Evolutionary conservation across 78 protist species (phyloP).

Genomic region (Creolimax fragrantissima): DNA sequence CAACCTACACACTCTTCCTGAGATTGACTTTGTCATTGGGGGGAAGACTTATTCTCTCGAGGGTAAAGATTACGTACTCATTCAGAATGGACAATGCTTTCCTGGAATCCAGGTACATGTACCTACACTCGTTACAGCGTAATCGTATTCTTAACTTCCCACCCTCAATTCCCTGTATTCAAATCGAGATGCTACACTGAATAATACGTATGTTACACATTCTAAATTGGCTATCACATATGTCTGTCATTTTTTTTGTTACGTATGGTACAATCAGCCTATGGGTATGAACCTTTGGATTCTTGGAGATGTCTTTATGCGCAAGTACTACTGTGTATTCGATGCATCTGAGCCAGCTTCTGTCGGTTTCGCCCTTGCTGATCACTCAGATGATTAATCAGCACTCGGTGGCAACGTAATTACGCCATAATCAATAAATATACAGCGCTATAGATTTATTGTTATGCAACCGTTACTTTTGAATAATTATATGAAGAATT

Average conservation of each 20-base stretch:
- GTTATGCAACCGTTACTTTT: too few species aligned
- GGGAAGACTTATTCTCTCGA: not conserved
- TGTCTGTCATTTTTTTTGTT: too few species aligned
- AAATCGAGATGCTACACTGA: too few species aligned
- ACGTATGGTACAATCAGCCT: too few species aligned
- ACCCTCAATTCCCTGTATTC: too few species aligned
- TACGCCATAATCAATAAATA: too few species aligned
- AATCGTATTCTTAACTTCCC: too few species aligned
- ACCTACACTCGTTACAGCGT: not conserved
- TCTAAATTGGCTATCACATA: too few species aligned
- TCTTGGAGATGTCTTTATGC: slow-evolving; percentile 18
- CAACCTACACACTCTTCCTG: not conserved
- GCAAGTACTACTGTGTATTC: not conserved
- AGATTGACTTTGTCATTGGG: not conserved
- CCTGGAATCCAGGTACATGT: not conserved
- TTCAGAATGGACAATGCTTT: not conserved
- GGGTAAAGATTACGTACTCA: slow-evolving; percentile 1
- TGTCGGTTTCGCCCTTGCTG: not conserved
- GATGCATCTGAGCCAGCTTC: not conserved
- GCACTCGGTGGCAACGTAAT: too few species aligned
- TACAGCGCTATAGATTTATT: too few species aligned
- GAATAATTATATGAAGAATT: too few species aligned
- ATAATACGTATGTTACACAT: too few species aligned
- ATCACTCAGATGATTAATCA: not conserved
- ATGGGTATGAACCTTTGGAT: not conserved